Conservation (phyloP, 305 asterid species). For the Fraxinus paxiana region DNA sequence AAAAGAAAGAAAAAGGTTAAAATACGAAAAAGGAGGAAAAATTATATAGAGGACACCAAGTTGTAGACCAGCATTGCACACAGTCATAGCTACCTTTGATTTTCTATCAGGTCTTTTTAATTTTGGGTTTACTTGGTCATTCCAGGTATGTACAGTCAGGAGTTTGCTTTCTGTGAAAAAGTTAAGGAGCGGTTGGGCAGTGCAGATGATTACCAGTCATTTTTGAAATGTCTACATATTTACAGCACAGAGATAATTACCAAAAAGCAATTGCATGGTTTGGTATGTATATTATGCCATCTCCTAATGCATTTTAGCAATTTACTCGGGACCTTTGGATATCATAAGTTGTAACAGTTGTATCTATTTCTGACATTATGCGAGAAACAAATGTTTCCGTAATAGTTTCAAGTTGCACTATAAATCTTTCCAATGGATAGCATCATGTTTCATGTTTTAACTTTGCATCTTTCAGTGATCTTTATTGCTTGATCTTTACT, state of each 20-base stretch:
- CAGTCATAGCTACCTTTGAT: not conserved
- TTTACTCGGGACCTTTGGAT: not conserved
- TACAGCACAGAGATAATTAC: conserved; percentile 95
- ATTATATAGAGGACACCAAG: not conserved
- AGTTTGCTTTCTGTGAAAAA: conserved; percentile 85
- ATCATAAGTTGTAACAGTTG: not conserved
- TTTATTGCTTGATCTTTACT: not conserved
- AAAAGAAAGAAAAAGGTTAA: not conserved
- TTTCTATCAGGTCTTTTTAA: conserved; percentile 13
- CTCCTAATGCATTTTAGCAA: not conserved
- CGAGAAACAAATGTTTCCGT: not conserved
- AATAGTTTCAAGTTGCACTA: not conserved
- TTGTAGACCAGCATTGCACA: not conserved
- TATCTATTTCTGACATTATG: not conserved
- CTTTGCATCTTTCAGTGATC: not conserved
- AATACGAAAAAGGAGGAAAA: conserved; percentile 2
- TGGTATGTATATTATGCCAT: conserved; percentile 52
- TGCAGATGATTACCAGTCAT: conserved; percentile 91
- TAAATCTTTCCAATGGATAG: conserved; percentile 7
- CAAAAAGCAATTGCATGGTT: conserved; percentile 71
- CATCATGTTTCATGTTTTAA: conserved; percentile 4
- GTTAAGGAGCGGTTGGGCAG: conserved; percentile 83
- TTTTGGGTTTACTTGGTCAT: conserved; percentile 29
- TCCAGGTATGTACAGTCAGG: conserved; percentile 71
- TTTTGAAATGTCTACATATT: conserved; percentile 91